A percentile compares a stretch with the other conserved stretches of the same genome.
Conservation (phyloP, 2,329 filamentous ascomycete genomes). For the Berkeleyomyces rouxiae region DNA sequence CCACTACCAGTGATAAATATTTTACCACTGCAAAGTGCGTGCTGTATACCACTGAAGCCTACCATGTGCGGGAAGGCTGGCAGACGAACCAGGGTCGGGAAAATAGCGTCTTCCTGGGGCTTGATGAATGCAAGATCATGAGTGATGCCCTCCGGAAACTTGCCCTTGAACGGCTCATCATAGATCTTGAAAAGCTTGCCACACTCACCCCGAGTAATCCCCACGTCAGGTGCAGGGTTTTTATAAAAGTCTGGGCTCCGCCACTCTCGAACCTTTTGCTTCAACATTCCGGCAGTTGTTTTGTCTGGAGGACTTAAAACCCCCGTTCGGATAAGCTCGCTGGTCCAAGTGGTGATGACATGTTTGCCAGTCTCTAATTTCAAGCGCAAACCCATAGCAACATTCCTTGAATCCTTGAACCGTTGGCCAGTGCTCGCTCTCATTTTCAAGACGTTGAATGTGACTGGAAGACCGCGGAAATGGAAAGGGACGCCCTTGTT, state of each 20-base stretch:
- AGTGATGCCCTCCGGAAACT: background rate
- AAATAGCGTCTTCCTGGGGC: background rate
- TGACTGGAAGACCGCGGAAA: constrained; percentile 3
- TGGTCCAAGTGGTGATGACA: constrained; percentile 5
- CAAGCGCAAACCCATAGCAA: constrained; percentile 2
- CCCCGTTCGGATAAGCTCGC: constrained; percentile 3
- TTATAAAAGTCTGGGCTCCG: background rate
- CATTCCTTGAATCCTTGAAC: background rate
- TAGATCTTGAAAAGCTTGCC: background rate
- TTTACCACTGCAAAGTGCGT: background rate
- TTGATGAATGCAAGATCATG: constrained; percentile 6
- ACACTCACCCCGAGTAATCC: background rate
- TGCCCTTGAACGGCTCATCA: constrained; percentile 3
- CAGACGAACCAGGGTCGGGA: background rate
- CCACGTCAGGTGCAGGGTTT: background rate
- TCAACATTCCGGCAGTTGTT: background rate
- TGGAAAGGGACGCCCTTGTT: constrained; percentile 2
- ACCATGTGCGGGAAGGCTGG: background rate
- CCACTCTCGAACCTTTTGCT: background rate
- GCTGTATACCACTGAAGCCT: constrained; percentile 1
- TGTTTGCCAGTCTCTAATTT: constrained; percentile 1
- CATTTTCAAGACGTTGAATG: constrained; percentile 7
- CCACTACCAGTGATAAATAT: constrained; percentile 5
- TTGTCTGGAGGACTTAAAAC: constrained; percentile 1
- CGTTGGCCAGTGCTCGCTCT: constrained; percentile 2